Evolutionary conservation across 768 basidiomycete species (phyloP).

Genomic region (Fomitopsis pulvina): DNA sequence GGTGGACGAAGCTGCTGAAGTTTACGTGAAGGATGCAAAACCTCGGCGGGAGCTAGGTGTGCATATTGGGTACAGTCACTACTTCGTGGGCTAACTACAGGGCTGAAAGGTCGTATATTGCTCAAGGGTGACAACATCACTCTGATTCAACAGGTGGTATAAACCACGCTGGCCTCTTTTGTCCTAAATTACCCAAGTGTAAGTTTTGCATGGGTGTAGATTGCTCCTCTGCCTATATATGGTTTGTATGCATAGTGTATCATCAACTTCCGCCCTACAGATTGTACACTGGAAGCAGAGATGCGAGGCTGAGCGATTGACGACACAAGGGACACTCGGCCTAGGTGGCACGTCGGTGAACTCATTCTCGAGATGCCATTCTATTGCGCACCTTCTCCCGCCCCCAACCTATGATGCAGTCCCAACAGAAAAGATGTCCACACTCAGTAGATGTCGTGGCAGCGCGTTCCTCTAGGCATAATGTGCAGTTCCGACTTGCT

Average conservation of each 20-base stretch:
- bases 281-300: constrained; percentile 79
- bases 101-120: constrained; percentile 74
- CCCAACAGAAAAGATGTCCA: constrained; percentile 88
- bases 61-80: constrained; percentile 16
- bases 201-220: background rate
- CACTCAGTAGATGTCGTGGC: constrained; percentile 82
- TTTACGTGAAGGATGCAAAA: constrained; percentile 86
- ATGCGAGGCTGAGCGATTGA: constrained; percentile 62
- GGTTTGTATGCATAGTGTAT: background rate
- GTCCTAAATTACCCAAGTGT: background rate
- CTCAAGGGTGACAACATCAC: constrained; percentile 98
- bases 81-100: background rate
- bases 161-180: background rate
- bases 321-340: constrained; percentile 86
- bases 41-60: constrained; percentile 78
- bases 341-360: constrained; percentile 27
- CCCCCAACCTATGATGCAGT: constrained; percentile 84
- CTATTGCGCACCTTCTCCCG: constrained; percentile 68
- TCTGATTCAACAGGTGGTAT: constrained; percentile 73
- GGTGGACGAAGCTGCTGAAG: constrained; percentile 88
- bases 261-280: constrained; percentile 36
- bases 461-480: constrained; percentile 82
- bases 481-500: constrained; percentile 65
- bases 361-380: background rate
- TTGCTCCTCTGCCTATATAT: background rate